These are phyloP conservation scores for Backusella westeae DNA, from an alignment of 192 early-diverging fungal genomes.

Conservation along the genomic window DNA sequence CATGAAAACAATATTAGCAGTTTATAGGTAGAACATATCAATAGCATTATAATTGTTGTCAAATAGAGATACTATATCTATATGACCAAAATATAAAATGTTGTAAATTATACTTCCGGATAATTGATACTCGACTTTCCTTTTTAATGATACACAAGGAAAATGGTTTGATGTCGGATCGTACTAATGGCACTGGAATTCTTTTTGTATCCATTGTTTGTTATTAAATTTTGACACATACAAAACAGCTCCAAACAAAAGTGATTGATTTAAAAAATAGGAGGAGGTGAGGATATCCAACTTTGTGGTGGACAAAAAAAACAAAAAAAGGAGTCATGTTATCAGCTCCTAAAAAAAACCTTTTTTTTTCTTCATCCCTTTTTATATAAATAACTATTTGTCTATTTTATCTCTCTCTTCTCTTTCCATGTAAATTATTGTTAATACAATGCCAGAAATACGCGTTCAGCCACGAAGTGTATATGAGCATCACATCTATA, in stretches of 20 bases:
- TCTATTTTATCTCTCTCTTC: not conserved
- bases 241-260: not conserved
- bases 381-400: not conserved
- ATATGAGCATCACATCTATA: slow-evolving; percentile 82
- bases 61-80: no score
- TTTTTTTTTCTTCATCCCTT: not conserved
- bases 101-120: not conserved
- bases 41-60: no score
- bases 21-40: not conserved
- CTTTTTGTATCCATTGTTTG: not conserved
- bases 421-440: not conserved
- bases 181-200: not conserved
- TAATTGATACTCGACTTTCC: not conserved
- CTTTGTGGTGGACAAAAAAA: not conserved
- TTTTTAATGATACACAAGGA: not conserved
- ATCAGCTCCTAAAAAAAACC: not conserved
- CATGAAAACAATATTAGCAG: not conserved
- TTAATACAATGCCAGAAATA: slow-evolving; percentile 67
- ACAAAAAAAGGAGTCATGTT: not conserved
- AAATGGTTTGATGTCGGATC: not conserved
- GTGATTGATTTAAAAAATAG: not conserved
- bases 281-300: not conserved
- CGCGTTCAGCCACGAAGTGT: slow-evolving; percentile 74
- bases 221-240: not conserved
- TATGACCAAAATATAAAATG: no score